Evolutionary conservation across 169 alveolate genomes (phyloP).

Genomic region (Perkinsus olseni): DNA sequence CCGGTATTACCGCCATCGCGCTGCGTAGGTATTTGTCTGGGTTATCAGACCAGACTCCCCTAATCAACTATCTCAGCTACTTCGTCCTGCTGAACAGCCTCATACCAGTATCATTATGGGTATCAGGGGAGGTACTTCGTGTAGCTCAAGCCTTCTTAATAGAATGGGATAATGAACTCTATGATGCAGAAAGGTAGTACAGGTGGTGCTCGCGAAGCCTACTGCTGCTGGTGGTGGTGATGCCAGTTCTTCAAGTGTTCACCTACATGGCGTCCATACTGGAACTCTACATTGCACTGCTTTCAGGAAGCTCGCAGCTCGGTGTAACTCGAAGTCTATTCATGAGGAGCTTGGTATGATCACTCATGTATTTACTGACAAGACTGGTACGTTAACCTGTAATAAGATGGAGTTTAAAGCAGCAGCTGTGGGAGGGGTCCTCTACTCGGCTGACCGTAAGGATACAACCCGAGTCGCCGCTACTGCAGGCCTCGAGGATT

Average conservation of each 20-base stretch:
- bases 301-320: not conserved
- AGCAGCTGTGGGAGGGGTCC: not conserved
- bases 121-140: not conserved
- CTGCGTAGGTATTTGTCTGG: not conserved
- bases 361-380: conserved; percentile 18
- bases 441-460: too few species aligned
- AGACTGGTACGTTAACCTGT: conserved; percentile 38
- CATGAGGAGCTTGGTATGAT: conserved; percentile 3
- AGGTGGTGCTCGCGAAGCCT: not conserved
- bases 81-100: not conserved
- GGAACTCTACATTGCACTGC: too few species aligned
- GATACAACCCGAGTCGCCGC: too few species aligned
- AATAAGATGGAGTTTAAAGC: conserved; percentile 25
- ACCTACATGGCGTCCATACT: too few species aligned
- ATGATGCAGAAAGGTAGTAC: not conserved
- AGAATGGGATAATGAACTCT: not conserved
- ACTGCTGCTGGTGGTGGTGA: too few species aligned
- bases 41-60: not conserved
- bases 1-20: not conserved
- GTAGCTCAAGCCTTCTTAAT: not conserved
- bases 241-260: too few species aligned
- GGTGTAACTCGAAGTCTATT: not conserved
- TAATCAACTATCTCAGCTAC: not conserved
- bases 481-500: too few species aligned
- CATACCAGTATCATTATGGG: not conserved